Conservation (phyloP, 1,284 basidiomycete genomes). For the Butyriboletus appendiculatus region DNA sequence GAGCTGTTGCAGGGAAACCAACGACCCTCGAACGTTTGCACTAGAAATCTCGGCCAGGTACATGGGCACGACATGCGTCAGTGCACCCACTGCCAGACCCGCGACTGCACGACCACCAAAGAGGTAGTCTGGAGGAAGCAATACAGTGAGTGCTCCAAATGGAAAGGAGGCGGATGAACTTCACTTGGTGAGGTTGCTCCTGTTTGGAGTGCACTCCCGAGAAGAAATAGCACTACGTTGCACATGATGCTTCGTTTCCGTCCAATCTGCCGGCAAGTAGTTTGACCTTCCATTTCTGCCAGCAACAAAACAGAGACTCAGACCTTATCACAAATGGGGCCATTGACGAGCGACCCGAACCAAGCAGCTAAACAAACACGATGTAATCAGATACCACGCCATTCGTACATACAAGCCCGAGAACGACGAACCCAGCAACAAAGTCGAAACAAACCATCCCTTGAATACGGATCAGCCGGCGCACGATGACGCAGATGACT, state of each 20-base stretch:
- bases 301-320: neutral
- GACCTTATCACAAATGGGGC: slow-evolving; percentile 36
- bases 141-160: neutral
- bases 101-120: slow-evolving; percentile 36
- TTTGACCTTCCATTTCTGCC: neutral
- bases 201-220: slow-evolving; percentile 36
- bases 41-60: slow-evolving; percentile 38
- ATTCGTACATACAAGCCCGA: neutral
- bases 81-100: slow-evolving; percentile 33
- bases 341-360: slow-evolving; percentile 35
- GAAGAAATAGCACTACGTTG: slow-evolving; percentile 34
- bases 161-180: neutral
- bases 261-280: slow-evolving; percentile 23
- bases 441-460: slow-evolving; percentile 37
- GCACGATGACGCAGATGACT: neutral
- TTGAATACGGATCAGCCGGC: slow-evolving; percentile 11
- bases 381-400: slow-evolving; percentile 1
- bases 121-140: slow-evolving; percentile 22
- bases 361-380: slow-evolving; percentile 28
- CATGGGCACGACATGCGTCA: slow-evolving; percentile 39
- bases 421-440: slow-evolving; percentile 30
- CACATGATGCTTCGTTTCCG: slow-evolving; percentile 34
- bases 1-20: slow-evolving; percentile 36
- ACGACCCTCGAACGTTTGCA: slow-evolving; percentile 37
- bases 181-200: slow-evolving; percentile 32